phyloP scores from a whole-genome alignment of 257 asterid genomes.

The Penstemon barbatus region DNA sequence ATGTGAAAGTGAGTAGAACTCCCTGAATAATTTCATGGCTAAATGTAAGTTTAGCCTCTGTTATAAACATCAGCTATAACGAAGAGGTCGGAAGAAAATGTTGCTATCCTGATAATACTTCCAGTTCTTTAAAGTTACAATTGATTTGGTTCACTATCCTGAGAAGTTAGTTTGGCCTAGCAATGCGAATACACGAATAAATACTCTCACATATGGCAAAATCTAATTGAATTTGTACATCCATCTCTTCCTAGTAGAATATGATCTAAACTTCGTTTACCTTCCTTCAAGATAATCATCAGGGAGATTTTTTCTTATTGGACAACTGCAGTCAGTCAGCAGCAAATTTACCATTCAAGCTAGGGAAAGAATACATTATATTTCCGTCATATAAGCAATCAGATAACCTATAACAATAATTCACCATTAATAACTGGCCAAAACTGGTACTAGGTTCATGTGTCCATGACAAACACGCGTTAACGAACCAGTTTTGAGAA shows the following conservation, averaged over 20 bases:
- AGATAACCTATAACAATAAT: neutral
- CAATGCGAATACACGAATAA: neutral
- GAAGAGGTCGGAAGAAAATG: neutral
- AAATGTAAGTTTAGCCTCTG: neutral
- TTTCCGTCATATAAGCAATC: neutral
- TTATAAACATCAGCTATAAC: neutral
- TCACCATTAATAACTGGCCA: neutral
- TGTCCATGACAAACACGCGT: neutral
- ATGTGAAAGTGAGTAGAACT: neutral
- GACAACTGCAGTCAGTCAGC: neutral
- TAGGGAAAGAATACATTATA: too few species aligned
- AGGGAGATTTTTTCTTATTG: slow-evolving; percentile 4
- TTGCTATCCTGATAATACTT: neutral
- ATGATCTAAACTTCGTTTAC: neutral
- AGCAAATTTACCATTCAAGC: neutral
- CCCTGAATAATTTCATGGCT: neutral
- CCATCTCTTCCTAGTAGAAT: neutral
- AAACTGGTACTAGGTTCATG: neutral
- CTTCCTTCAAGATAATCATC: neutral
- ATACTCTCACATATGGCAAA: neutral
- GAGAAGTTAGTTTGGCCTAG: too few species aligned
- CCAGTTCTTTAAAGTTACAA: slow-evolving; percentile 4
- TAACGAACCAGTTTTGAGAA: slow-evolving; percentile 15
- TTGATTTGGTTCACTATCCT: neutral
- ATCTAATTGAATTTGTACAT: neutral